A percentile compares a stretch with the other conserved stretches of the same genome.
These are phyloP conservation scores for Nemania bipapillata DNA, from an alignment of 2,329 filamentous ascomycete genomes.

Conservation along the genomic window DNA sequence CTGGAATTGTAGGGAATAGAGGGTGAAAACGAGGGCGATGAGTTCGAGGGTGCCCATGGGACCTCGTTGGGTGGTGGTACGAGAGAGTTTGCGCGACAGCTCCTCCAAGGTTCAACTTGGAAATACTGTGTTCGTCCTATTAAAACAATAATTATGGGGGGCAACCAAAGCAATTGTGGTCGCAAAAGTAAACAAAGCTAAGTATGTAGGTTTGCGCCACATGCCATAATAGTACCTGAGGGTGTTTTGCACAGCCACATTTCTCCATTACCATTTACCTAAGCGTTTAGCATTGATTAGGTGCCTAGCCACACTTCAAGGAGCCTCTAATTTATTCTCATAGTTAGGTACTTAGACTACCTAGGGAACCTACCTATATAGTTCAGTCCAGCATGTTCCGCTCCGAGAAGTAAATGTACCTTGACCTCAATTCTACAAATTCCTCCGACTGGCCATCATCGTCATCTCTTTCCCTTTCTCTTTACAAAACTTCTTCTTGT, in stretches of 20 bases:
- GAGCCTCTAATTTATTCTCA: background rate
- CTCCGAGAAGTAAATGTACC: background rate
- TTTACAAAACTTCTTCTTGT: background rate
- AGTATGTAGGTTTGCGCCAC: no score
- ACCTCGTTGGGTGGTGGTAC: background rate
- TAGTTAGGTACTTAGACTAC: background rate
- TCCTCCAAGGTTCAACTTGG: background rate
- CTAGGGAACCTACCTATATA: no score
- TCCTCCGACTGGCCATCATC: background rate
- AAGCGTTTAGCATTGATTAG: background rate
- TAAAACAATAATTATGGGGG: background rate
- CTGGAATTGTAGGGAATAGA: background rate
- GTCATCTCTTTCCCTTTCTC: background rate
- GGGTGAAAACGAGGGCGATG: background rate
- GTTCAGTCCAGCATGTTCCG: no score
- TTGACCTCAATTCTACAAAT: background rate
- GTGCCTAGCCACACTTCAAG: background rate
- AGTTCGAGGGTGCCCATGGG: background rate
- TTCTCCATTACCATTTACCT: no score
- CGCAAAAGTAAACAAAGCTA: slow-evolving; percentile 36
- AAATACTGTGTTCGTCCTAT: background rate
- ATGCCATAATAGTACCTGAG: slow-evolving; percentile 11
- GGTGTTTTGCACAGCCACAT: no score
- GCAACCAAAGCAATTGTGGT: slow-evolving; percentile 7
- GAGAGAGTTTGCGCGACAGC: background rate